A percentile compares a stretch with the other conserved stretches of the same genome.
These are phyloP conservation scores for Saccharomyces uvarum DNA, from an alignment of 1,139 yeast genomes.

Conservation along the genomic window DNA sequence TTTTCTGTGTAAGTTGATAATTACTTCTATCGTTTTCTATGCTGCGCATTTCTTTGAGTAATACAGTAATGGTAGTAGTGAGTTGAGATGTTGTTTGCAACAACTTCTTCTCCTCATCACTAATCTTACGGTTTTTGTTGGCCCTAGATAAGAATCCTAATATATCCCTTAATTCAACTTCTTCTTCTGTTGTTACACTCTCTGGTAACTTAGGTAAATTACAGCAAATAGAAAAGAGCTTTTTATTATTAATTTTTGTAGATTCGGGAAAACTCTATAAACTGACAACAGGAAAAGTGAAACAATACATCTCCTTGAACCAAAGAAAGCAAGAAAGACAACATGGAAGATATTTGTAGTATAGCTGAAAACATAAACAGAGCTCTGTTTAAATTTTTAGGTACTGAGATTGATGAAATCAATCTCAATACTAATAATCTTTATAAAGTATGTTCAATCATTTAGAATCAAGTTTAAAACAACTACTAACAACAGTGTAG, in stretches of 20 bases:
- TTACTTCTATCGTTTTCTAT: slow-evolving; percentile 7
- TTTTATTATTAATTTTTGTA: background rate
- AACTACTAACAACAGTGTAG: background rate
- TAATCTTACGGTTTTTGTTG: slow-evolving; percentile 1
- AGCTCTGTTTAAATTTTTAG: background rate
- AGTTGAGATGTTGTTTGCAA: slow-evolving; percentile 1
- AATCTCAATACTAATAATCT: background rate
- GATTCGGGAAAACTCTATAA: background rate
- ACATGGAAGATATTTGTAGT: background rate
- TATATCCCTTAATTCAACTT: slow-evolving; percentile 1
- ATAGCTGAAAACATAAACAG: background rate
- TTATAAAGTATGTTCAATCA: background rate
- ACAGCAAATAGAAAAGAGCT: slow-evolving; percentile 1
- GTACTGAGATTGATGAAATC: background rate
- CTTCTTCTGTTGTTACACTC: slow-evolving; percentile 1
- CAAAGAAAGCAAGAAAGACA: background rate
- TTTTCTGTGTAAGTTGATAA: slow-evolving; percentile 1
- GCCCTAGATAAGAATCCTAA: slow-evolving; percentile 1
- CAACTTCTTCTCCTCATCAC: slow-evolving; percentile 1
- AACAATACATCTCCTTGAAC: background rate
- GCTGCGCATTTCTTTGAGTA: slow-evolving; percentile 2
- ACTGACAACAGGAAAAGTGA: background rate
- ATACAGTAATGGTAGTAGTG: slow-evolving; percentile 1
- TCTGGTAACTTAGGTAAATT: slow-evolving; percentile 1
- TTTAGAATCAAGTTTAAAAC: background rate